Evolutionary conservation across 2,329 filamentous ascomycete genomes (phyloP), one percentile per base, ranked within the genome.

Genomic region (Fusarium sp.): DNA sequence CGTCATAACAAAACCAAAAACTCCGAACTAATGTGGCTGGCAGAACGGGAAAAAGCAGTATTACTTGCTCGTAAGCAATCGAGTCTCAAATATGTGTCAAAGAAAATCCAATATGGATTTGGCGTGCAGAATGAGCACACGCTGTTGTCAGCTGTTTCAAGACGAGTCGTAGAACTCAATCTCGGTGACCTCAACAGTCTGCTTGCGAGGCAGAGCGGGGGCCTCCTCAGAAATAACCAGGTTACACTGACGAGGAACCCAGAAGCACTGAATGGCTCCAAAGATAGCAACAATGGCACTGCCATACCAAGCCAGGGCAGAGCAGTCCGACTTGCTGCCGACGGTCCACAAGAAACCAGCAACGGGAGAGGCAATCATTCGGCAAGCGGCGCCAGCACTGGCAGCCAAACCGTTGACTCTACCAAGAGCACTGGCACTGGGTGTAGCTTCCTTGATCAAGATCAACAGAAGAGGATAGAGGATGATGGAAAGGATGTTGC

Each of bases 381-480:
- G 83, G 70, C 88, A 91, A 8, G 86, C 88, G 8, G 88, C 88
- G 24, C 88, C 88, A 4, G 87, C 88, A 57, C 87, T 89, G 49
- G 89, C 88, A 21, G 88, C 88, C 42, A 91, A 76, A 6, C 89
- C 89, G 62, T 91, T 91, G 69, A 91, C 85, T 69, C 84, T 88
- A 50, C 89, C 89, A 38, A 90, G 79, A 8, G 88, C 83, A 40
- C 79, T 80, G 8, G 82, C 78, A 30, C 81, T 83, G 3, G 88
- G 87, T 1, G 87, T 89, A 3, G 87, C 86, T 72, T 90, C 86
- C 77, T 91, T 91, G 81, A 91, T 85, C 30, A 90, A 80, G 68
- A 91, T 91, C 43, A 91, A 80, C 36, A 91, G 82, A 7, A 90
- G 81, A 4, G 88, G 89, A 72, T 89, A 91, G n/a, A 89, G 80